Evolutionary conservation across 495 filamentous ascomycete genomes (phyloP).

Genomic region (Daldinia loculata): DNA sequence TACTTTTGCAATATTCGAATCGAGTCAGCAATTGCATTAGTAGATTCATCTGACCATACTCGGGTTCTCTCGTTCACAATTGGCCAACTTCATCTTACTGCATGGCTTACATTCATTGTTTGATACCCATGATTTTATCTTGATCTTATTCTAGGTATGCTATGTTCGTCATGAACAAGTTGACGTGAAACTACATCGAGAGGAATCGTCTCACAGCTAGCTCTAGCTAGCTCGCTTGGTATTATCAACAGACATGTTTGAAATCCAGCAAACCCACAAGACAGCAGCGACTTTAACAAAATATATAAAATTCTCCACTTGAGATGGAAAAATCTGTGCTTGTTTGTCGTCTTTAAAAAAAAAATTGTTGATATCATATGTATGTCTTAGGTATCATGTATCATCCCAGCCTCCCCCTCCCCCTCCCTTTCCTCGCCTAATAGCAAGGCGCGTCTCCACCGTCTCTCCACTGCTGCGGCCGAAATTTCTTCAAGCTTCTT

Average conservation of each 20-base stretch:
- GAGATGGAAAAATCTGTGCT: conserved; percentile 15
- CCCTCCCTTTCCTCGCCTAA: conserved; percentile 5
- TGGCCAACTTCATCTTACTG: neutral
- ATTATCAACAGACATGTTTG: conserved; percentile 39
- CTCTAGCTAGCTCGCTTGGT: conserved; percentile 18
- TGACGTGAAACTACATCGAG: conserved; percentile 9
- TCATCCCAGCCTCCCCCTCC: conserved; percentile 39
- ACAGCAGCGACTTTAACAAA: conserved; percentile 2
- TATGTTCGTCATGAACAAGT: conserved; percentile 15
- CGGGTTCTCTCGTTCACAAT: neutral
- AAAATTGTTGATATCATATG: conserved; percentile 21
- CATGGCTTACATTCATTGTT: neutral
- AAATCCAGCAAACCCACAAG: conserved; percentile 32
- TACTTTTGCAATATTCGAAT: neutral
- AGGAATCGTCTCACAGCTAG: conserved; percentile 8
- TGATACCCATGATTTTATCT: neutral
- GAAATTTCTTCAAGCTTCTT: conserved; percentile 28
- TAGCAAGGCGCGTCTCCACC: conserved; percentile 33
- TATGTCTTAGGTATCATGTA: conserved; percentile 17
- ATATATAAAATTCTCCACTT: conserved; percentile 7
- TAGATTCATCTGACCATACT: neutral
- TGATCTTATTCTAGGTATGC: neutral
- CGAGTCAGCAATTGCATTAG: neutral
- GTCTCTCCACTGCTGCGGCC: conserved; percentile 23
- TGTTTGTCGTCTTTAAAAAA: conserved; percentile 17